These are phyloP conservation scores for Pyrenophora seminiperda DNA, from an alignment of 2,329 filamentous ascomycete genomes.

Conservation along the genomic window DNA sequence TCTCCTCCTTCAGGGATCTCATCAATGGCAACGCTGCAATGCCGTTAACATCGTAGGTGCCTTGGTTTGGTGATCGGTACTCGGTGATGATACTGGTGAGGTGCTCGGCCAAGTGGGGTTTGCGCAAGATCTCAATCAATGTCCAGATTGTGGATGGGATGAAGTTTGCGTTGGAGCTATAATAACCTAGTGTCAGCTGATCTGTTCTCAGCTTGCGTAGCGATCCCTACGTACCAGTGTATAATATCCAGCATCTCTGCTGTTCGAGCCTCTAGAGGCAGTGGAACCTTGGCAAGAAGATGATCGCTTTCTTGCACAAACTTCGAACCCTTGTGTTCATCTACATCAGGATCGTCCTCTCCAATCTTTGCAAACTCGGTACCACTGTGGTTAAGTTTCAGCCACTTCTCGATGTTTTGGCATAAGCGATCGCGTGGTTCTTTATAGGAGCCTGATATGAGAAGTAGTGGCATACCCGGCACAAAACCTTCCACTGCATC, in stretches of 20 bases:
- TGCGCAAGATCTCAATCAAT: conserved; percentile 29
- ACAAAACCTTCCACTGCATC: conserved; percentile 24
- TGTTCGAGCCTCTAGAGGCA: conserved; percentile 10
- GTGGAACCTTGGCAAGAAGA: conserved; percentile 10
- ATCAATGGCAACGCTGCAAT: conserved; percentile 27
- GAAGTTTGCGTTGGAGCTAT: conserved; percentile 23
- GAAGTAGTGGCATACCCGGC: conserved; percentile 25
- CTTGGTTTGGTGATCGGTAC: conserved; percentile 12
- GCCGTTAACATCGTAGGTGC: conserved; percentile 22
- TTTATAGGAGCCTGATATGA: conserved; percentile 19
- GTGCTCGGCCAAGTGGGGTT: conserved; percentile 23
- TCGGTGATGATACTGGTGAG: conserved; percentile 19
- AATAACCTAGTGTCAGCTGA: conserved; percentile 11
- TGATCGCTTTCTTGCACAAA: conserved; percentile 29
- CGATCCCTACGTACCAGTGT: conserved; percentile 25
- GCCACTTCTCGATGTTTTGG: conserved; percentile 31
- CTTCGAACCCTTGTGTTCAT: conserved; percentile 28
- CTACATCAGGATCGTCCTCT: conserved; percentile 21
- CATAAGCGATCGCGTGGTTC: conserved; percentile 27
- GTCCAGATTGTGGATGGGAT: conserved; percentile 33
- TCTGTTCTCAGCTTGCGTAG: background rate
- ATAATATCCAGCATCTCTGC: conserved; percentile 34
- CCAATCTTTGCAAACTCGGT: conserved; percentile 20
- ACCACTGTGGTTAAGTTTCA: conserved; percentile 22
- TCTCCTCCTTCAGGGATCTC: conserved; percentile 34